phyloP scores from a whole-genome alignment of 805 yeast genomes.

The Myxozyma lipomycoides region DNA sequence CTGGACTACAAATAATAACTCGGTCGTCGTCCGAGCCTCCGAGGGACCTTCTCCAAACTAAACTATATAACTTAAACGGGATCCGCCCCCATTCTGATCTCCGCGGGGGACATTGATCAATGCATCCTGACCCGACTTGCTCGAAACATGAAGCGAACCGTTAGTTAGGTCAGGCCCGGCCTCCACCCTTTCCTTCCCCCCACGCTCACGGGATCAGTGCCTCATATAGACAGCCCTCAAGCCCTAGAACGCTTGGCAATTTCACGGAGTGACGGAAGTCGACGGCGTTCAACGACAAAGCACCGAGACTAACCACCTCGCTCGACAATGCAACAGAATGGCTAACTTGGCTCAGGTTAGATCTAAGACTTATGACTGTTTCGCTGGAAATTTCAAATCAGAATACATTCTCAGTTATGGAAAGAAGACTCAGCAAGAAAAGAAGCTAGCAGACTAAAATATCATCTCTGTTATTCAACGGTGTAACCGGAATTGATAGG shows the following conservation, averaged over 20 bases:
- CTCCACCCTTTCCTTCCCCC: too few species aligned
- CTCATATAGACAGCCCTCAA: too few species aligned
- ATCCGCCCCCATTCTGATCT: background rate
- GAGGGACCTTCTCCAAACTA: background rate
- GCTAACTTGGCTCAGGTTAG: background rate
- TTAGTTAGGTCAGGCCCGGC: too few species aligned
- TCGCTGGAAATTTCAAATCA: background rate
- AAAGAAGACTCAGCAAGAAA: background rate
- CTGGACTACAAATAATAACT: too few species aligned
- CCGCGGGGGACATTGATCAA: background rate
- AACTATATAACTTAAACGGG: background rate
- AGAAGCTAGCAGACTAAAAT: background rate
- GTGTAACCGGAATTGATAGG: background rate
- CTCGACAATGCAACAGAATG: background rate
- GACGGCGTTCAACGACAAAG: too few species aligned
- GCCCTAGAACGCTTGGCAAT: too few species aligned
- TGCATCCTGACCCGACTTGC: too few species aligned
- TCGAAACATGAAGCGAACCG: too few species aligned
- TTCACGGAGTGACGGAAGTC: too few species aligned
- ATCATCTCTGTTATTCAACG: background rate
- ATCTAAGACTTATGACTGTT: background rate
- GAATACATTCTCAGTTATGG: background rate
- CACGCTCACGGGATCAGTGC: too few species aligned
- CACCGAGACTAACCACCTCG: background rate
- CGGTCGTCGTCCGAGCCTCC: background rate